These are phyloP conservation scores for Aspergillus saccharolyticus DNA, from an alignment of 495 filamentous ascomycete species.

Conservation along the genomic window DNA sequence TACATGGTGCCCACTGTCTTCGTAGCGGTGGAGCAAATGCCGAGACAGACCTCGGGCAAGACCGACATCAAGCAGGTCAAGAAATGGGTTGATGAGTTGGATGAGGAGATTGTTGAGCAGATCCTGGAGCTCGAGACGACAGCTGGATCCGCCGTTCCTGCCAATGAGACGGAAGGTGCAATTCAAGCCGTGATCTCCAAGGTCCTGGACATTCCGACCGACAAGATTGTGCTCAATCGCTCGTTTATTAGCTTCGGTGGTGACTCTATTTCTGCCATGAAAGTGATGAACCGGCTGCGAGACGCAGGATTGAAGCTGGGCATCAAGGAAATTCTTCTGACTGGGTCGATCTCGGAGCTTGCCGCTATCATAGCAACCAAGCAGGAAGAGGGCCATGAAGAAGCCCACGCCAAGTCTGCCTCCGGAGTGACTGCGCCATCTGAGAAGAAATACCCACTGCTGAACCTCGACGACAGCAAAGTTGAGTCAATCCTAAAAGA, in stretches of 20 bases:
- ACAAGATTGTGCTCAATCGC: slow-evolving; percentile 19
- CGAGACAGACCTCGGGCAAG: slow-evolving; percentile 16
- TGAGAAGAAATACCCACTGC: too few species aligned
- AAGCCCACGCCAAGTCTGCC: too few species aligned
- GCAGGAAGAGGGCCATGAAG: too few species aligned
- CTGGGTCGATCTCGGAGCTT: background rate
- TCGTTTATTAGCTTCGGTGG: slow-evolving; percentile 30
- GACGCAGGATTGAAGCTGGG: background rate
- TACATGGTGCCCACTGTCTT: slow-evolving; percentile 21
- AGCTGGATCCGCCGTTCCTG: slow-evolving; percentile 6
- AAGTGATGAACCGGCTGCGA: slow-evolving; percentile 12
- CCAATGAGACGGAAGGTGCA: slow-evolving; percentile 18
- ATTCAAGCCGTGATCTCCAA: slow-evolving; percentile 16
- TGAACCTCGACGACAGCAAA: too few species aligned
- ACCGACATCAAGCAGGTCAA: slow-evolving; percentile 8
- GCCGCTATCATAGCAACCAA: background rate
- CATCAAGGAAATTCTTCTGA: slow-evolving; percentile 4
- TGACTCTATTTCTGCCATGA: slow-evolving; percentile 30
- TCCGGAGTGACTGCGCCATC: too few species aligned
- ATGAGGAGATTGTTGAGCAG: background rate
- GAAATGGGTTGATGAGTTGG: slow-evolving; percentile 1
- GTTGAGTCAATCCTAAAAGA: too few species aligned
- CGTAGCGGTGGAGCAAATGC: slow-evolving; percentile 11
- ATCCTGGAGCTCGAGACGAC: slow-evolving; percentile 6
- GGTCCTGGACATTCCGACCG: slow-evolving; percentile 23